Conservation (phyloP, 2,329 filamentous ascomycete species). For the Exserohilum turcica region DNA sequence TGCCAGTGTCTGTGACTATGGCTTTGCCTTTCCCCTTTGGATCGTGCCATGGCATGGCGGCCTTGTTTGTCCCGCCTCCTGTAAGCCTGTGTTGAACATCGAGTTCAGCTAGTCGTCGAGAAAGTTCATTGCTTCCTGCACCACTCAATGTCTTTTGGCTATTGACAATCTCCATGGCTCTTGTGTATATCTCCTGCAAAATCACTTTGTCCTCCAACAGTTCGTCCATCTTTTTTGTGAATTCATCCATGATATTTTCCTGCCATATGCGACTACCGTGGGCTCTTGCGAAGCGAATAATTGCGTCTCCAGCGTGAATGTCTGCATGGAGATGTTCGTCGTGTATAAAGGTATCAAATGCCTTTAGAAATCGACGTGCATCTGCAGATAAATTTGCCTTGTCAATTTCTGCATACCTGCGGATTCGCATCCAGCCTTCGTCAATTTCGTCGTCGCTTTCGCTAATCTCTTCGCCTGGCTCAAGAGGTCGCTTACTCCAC, state of each 20-base stretch:
- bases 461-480: slow-evolving; percentile 46
- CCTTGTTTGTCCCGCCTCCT: no score
- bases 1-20: no score
- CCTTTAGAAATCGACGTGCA: slow-evolving; percentile 42
- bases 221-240: slow-evolving; percentile 41
- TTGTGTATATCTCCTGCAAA: slow-evolving; percentile 21
- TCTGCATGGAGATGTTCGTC: slow-evolving; percentile 45
- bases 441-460: slow-evolving; percentile 54
- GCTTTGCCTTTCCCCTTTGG: no score
- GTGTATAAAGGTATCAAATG: slow-evolving; percentile 47
- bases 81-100: slow-evolving; percentile 4
- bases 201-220: slow-evolving; percentile 39
- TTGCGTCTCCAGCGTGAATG: slow-evolving; percentile 42
- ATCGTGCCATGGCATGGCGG: no score
- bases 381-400: slow-evolving; percentile 14
- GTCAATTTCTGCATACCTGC: slow-evolving; percentile 31
- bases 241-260: slow-evolving; percentile 30
- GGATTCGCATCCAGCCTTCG: slow-evolving; percentile 44
- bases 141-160: background rate
- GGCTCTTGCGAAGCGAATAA: slow-evolving; percentile 50
- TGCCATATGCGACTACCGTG: slow-evolving; percentile 27
- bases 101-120: slow-evolving; percentile 7
- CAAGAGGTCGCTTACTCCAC: slow-evolving; percentile 46
- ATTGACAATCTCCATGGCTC: slow-evolving; percentile 20
- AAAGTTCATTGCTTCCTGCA: slow-evolving; percentile 1